These are phyloP conservation scores for Tripidium arundinaceum DNA, from an alignment of 202 grass and related monocot species.

Conservation along the genomic window DNA sequence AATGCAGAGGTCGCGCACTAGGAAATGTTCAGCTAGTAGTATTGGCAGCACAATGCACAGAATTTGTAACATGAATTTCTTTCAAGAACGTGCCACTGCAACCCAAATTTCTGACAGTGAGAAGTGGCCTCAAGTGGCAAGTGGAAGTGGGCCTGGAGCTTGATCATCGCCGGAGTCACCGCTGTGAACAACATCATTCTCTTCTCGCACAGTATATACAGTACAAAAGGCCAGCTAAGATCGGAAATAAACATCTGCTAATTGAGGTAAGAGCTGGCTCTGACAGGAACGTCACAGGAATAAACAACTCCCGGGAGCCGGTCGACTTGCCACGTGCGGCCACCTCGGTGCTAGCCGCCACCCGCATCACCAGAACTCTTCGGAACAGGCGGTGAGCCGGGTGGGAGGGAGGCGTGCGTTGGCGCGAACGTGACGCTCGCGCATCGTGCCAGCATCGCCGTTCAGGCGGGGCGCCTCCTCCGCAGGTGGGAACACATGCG, in stretches of 20 bases:
- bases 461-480: not conserved
- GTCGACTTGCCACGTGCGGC: not conserved
- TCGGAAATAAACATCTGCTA: not conserved
- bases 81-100: not conserved
- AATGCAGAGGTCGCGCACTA: not conserved
- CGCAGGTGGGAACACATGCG: constrained; percentile 4
- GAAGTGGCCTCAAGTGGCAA: too few species aligned
- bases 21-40: not conserved
- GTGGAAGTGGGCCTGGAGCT: not conserved
- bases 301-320: not conserved
- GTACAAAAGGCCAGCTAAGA: not conserved
- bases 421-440: not conserved
- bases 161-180: not conserved
- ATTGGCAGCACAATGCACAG: not conserved
- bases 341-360: not conserved
- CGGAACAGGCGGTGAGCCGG: not conserved
- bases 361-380: not conserved
- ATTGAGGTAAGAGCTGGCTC: not conserved
- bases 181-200: not conserved
- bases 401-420: not conserved
- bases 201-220: not conserved
- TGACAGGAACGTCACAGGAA: not conserved
- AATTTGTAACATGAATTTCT: not conserved
- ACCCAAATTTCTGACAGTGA: not conserved
- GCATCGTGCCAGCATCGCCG: not conserved